phyloP scores from a whole-genome alignment of 2,329 filamentous ascomycete species.

The Ilyonectria sp. region DNA sequence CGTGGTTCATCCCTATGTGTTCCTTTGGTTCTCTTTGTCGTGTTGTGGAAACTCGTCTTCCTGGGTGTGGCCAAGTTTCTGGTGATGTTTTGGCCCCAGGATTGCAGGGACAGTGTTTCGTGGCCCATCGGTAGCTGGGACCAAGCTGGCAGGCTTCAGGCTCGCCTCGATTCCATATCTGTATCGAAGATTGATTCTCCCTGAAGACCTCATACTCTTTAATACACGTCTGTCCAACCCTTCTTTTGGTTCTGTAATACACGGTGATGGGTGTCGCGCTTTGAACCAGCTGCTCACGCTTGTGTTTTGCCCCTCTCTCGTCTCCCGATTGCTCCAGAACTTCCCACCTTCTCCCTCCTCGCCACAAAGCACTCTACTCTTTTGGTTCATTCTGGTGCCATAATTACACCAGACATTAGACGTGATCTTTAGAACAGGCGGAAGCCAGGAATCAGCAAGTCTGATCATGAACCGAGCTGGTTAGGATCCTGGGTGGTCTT shows the following conservation, averaged over 20 bases:
- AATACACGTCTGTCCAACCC: not conserved
- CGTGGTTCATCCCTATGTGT: too few relatives aligned
- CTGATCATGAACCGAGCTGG: not conserved
- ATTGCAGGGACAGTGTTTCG: not conserved
- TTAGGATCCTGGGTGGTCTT: not conserved
- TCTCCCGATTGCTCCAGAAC: not conserved
- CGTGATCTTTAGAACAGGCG: not conserved
- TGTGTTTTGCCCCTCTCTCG: not conserved
- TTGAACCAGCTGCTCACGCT: not conserved
- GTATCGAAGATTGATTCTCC: too few relatives aligned
- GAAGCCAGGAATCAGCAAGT: not conserved
- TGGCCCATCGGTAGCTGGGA: not conserved
- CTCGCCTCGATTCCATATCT: not conserved
- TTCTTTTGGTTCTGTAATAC: not conserved
- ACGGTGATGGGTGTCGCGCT: not conserved
- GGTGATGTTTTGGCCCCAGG: not conserved
- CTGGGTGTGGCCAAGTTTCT: not conserved
- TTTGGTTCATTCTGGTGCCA: not conserved
- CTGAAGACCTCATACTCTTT: not conserved
- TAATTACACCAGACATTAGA: not conserved
- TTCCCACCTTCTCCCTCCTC: not conserved
- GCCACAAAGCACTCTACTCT: too few relatives aligned
- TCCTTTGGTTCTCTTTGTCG: not conserved
- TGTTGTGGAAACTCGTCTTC: not conserved
- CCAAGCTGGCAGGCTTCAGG: not conserved